A percentile compares a stretch with the other conserved stretches of the same genome.
Evolutionary conservation across 441 rosid species (phyloP).

Genomic region (Populus hybrid): DNA sequence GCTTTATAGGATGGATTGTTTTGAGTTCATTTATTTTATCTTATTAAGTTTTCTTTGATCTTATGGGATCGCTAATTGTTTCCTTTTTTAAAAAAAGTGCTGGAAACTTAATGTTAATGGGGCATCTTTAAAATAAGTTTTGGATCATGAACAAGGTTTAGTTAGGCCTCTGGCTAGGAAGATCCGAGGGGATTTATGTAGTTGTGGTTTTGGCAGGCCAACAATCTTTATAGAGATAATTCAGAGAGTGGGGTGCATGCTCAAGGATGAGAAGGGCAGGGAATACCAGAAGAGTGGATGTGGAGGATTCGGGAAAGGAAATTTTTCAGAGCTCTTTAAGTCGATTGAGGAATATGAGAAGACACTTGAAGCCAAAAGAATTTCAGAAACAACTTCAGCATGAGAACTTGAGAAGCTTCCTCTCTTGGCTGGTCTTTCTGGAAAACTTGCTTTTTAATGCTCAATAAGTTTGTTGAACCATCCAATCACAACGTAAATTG

Average conservation of each 20-base stretch:
- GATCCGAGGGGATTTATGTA: neutral
- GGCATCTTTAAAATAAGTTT: no score
- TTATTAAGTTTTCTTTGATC: neutral
- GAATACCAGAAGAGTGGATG: slow-evolving; percentile 87
- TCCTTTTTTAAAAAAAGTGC: no score
- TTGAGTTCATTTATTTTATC: neutral
- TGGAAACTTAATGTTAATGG: no score
- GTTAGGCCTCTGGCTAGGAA: neutral
- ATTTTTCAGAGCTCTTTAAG: slow-evolving; percentile 92
- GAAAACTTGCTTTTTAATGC: no score
- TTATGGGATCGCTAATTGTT: no score
- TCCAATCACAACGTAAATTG: neutral
- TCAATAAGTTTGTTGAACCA: neutral
- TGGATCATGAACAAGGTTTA: neutral
- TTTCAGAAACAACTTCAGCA: slow-evolving; percentile 25
- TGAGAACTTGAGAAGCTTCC: slow-evolving; percentile 12
- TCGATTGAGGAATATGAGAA: slow-evolving; percentile 97
- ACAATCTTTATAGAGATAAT: slow-evolving; percentile 94
- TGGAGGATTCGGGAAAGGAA: slow-evolving; percentile 96
- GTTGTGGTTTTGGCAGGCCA: slow-evolving; percentile 47
- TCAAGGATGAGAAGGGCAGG: slow-evolving; percentile 65
- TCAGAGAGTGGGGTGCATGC: slow-evolving; percentile 88
- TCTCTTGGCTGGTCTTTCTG: neutral
- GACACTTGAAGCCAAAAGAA: slow-evolving; percentile 60
- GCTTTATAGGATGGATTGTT: neutral